Base-by-base conservation (phyloP, 2,329 filamentous ascomycete genomes). In the Nemania diffusa region DNA sequence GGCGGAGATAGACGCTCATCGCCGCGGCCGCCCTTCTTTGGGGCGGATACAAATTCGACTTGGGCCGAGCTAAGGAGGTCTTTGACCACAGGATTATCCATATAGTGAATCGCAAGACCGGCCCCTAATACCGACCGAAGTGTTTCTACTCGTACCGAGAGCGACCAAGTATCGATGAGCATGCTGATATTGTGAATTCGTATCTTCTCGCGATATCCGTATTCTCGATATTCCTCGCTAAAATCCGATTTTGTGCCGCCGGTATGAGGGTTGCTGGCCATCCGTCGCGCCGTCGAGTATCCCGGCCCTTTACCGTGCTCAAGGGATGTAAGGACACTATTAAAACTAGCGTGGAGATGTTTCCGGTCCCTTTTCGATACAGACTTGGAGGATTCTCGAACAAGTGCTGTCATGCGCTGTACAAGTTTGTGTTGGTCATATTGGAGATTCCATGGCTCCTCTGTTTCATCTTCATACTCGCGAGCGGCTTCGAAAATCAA, bases 401-500 rank as follows among this genome's bases (percentile, higher is more conserved):
- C 81, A 20, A 87, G 80, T 58, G 85, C 81, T 13, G 73, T 77
- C 78, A 88, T 81, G 40, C 83, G 82, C 40, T 81, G 80, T 32
- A 84, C 78, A 51, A 87, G 80, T 48, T 78, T 78, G 63, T 84
- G 81, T 3, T 85, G 84, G 66, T 87, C 83, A 69, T 85, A 84
- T 15, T 82, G 82, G 57, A 88, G 78, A 65, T 84, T 80, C 73
- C 83, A 82, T 9, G 81, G 44, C 64, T 86, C 81, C 48, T 82
- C 84, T 1, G 81, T 84, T 65, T 84, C 82, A 24, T 83, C 80
- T 68, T 87, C 82, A 64, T 84, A 79, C 13, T 80, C 79, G 37
- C 84, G 82, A 2, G 83, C 83, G 69, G 91, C 91, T 78, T 97
- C 94, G 74, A 92, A 95, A 11, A 97, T 83, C 9, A 97, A 83